Evolutionary conservation across 768 basidiomycete species (phyloP), one percentile per base, ranked within the genome.

Genomic region (Boletus rufocinnamomeus): DNA sequence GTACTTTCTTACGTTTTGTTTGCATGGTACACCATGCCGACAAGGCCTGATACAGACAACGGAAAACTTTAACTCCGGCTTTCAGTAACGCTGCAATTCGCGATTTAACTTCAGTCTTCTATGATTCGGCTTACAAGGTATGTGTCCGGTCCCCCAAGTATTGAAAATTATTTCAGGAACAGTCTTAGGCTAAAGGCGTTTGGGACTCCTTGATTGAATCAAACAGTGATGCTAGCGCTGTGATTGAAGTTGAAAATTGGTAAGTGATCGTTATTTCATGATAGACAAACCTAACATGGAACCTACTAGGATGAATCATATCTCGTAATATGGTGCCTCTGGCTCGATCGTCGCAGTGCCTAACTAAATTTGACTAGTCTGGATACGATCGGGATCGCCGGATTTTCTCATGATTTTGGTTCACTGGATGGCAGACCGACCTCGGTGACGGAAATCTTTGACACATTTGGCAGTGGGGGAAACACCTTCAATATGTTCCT

Each of bases 231-330:
- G 69, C 63, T 3, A 68, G 72, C 25, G 67, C 72, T 0, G 37
- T 77, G 6, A 78, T 83, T 34, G 80, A 84, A 44, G 80, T 83
- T 14, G 79, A 83, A 58, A 69, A 62, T 45, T 83, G 82, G 80
- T 78, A 44, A 7, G 71, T 28, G 2, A n/a, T 28, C 8, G 3
- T n/a, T 19, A 19, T 25, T 25, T 57, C 25, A 2, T 38, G 16
- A 30, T 35, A 10, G 14, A 44, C 9, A 6, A 16, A 34, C 3
- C 28, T 16, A 6, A 54, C 17, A 4, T 21, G 27, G 17, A 30
- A 13, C 37, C 17, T 32, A 75, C 17, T 32, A 75, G 76, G 76
- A 81, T 80, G 81, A 81, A 78, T 61, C 70, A 66, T 56, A 71
- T 80, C 23, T 75, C 80, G 80, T 77, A 64, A 48, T 74, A 65